phyloP scores from a whole-genome alignment of 192 early-diverging fungal species.

The Haplosporangium gracile region DNA sequence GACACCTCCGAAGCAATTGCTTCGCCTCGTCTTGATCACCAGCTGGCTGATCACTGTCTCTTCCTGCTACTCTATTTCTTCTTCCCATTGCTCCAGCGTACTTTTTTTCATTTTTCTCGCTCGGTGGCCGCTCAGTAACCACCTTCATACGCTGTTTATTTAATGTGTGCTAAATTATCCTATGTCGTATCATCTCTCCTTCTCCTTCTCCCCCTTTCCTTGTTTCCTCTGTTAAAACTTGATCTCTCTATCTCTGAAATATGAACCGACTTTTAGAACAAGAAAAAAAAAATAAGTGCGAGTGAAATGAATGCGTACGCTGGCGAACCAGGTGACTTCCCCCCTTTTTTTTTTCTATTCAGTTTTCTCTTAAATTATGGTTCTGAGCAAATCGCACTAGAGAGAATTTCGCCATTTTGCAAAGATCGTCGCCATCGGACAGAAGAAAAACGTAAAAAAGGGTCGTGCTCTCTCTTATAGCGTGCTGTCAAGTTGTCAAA shows the following conservation, averaged over 20 bases:
- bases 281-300: too few species aligned
- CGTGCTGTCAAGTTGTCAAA: neutral
- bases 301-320: neutral
- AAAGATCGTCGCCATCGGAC: neutral
- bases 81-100: too few species aligned
- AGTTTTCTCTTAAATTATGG: neutral
- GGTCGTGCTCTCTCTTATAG: neutral
- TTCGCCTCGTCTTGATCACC: too few species aligned
- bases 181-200: neutral
- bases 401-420: slow-evolving; percentile 5
- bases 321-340: neutral
- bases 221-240: too few species aligned
- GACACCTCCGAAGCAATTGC: too few species aligned
- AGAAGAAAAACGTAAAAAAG: neutral
- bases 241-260: neutral
- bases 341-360: neutral
- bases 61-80: too few species aligned
- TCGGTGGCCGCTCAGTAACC: neutral
- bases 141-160: too few species aligned
- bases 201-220: neutral
- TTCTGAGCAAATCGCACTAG: slow-evolving; percentile 1
- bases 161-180: neutral
- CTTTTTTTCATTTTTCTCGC: too few species aligned
- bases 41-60: too few species aligned
- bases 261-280: neutral